phyloP scores from a whole-genome alignment of 116 monocot species.

The Cymodocea nodosa region DNA sequence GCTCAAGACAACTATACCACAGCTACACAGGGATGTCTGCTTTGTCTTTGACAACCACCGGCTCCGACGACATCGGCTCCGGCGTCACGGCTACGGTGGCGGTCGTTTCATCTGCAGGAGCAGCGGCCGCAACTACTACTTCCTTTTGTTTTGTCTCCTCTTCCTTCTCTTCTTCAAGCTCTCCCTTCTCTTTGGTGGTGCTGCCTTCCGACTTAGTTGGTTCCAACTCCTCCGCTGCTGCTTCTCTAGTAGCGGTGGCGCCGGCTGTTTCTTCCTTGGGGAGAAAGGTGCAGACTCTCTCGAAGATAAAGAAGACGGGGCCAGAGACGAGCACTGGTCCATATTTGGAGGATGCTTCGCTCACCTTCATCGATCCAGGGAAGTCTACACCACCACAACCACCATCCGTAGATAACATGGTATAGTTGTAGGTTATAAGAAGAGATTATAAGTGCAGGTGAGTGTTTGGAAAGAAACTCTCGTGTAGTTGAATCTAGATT shows the following conservation, averaged over 20 bases:
- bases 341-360: constrained; percentile 25
- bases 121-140: not conserved
- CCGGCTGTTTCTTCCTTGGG: constrained; percentile 13
- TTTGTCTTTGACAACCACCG: not conserved
- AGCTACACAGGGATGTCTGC: not conserved
- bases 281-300: constrained; percentile 32
- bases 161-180: constrained; percentile 16
- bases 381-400: constrained; percentile 23
- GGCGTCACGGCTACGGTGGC: not conserved
- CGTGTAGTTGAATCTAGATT: too few species aligned
- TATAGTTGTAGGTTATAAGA: too few species aligned
- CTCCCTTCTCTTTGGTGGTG: constrained; percentile 5
- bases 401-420: too few species aligned
- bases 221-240: not conserved
- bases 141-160: not conserved
- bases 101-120: not conserved
- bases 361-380: constrained; percentile 37
- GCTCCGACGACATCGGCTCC: too few species aligned
- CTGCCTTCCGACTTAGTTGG: constrained; percentile 1
- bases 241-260: not conserved
- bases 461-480: too few species aligned
- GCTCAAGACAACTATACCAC: too few species aligned
- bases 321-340: constrained; percentile 22
- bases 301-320: constrained; percentile 42
- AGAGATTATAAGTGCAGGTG: too few species aligned